Conservation (phyloP, 805 yeast genomes). For the Maudiozyma pseudohumilis region DNA sequence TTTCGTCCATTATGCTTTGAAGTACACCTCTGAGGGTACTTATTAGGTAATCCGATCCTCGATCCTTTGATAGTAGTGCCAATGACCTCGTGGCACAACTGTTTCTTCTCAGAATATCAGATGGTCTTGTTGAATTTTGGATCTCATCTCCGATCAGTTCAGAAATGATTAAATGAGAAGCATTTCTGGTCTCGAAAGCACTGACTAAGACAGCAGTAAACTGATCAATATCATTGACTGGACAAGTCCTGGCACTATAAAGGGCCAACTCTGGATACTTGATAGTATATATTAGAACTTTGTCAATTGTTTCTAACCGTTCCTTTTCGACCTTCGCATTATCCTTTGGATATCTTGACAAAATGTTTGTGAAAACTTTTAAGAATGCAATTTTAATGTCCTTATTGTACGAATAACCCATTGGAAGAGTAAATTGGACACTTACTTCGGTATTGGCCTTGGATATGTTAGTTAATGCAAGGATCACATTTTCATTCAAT, state of each 20-base stretch:
- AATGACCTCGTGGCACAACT: constrained; percentile 73
- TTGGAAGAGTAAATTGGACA: constrained; percentile 60
- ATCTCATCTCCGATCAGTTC: constrained; percentile 56
- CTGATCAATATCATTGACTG: constrained; percentile 59
- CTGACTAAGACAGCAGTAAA: constrained; percentile 57
- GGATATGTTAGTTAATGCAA: constrained; percentile 57
- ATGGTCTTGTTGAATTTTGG: constrained; percentile 44
- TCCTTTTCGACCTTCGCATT: constrained; percentile 22
- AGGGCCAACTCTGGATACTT: constrained; percentile 37
- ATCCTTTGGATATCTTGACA: constrained; percentile 28
- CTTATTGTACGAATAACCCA: constrained; percentile 62
- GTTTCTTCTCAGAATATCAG: constrained; percentile 71
- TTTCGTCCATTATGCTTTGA: constrained; percentile 39
- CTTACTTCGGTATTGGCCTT: constrained; percentile 72
- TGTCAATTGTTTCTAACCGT: constrained; percentile 20
- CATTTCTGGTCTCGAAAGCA: constrained; percentile 38
- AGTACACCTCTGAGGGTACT: constrained; percentile 47
- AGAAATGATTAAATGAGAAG: constrained; percentile 39
- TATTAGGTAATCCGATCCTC: constrained; percentile 51
- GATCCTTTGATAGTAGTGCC: constrained; percentile 58
- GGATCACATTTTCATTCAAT: constrained; percentile 54
- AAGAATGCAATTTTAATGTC: constrained; percentile 63
- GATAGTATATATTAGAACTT: constrained; percentile 26
- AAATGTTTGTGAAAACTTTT: constrained; percentile 65
- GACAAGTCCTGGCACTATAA: constrained; percentile 51